A percentile compares a stretch with the other conserved stretches of the same genome.
These are phyloP conservation scores for Barbatosphaeria neglecta DNA, from an alignment of 495 filamentous ascomycete genomes.

Conservation along the genomic window DNA sequence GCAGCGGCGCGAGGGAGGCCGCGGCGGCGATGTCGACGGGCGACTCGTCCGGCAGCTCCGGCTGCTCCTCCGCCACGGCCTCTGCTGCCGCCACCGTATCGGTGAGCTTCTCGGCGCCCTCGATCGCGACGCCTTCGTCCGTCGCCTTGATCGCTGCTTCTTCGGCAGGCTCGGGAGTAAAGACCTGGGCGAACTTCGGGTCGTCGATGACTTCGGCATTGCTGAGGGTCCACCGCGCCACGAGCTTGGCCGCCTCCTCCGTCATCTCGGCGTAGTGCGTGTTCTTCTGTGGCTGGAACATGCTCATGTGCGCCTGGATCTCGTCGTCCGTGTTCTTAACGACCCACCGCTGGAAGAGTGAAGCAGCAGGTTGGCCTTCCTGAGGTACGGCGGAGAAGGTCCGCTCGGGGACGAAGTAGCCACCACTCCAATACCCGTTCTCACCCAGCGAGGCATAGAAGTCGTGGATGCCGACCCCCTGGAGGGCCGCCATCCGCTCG, in stretches of 20 bases:
- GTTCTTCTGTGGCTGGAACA: constrained; percentile 73
- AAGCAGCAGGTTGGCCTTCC: constrained; percentile 19
- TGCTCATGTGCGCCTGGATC: constrained; percentile 66
- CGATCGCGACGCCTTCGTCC: constrained; percentile 16
- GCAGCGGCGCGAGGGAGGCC: constrained; percentile 29
- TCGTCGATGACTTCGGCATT: constrained; percentile 31
- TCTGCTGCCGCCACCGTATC: constrained; percentile 3
- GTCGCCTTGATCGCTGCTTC: constrained; percentile 26
- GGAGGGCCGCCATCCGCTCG: constrained; percentile 15
- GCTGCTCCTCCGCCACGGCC: constrained; percentile 8
- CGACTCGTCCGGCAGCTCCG: constrained; percentile 26
- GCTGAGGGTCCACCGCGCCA: constrained; percentile 41
- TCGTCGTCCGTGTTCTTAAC: constrained; percentile 73
- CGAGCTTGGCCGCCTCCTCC: constrained; percentile 48
- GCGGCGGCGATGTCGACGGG: constrained; percentile 37
- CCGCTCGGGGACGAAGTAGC: constrained; percentile 41
- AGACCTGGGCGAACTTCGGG: constrained; percentile 20
- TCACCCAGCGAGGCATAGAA: constrained; percentile 32
- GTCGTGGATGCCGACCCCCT: constrained; percentile 12
- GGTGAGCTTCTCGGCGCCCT: not conserved
- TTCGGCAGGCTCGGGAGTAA: constrained; percentile 10
- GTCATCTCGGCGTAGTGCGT: constrained; percentile 61
- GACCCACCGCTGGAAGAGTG: constrained; percentile 47
- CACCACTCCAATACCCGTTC: constrained; percentile 41
- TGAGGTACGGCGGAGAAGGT: constrained; percentile 38